These are phyloP conservation scores for Populus simonii DNA, from an alignment of 345 rosid species.

Conservation along the genomic window DNA sequence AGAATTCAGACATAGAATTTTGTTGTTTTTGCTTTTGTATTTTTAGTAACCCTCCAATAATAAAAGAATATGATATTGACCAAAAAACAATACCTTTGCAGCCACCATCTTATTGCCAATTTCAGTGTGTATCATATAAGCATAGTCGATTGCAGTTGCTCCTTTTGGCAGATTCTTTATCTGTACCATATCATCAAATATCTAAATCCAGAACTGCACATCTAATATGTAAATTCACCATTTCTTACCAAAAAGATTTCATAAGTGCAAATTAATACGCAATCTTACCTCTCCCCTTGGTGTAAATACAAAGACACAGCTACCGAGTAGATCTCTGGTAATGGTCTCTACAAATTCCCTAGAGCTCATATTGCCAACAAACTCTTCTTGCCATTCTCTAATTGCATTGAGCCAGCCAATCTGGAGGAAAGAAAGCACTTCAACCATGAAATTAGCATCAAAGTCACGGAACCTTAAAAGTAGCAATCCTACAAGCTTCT, in stretches of 20 bases:
- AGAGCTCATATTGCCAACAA: constrained; percentile 98
- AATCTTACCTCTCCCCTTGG: constrained; percentile 32
- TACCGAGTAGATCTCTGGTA: constrained; percentile 88
- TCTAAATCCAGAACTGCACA: constrained; percentile 16
- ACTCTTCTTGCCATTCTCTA: constrained; percentile 99
- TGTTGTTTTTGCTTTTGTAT: neutral
- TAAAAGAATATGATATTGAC: neutral
- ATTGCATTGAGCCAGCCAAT: constrained; percentile 95
- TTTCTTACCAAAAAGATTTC: constrained; percentile 35
- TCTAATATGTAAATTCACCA: neutral
- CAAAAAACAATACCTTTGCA: constrained; percentile 64
- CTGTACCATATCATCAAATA: constrained; percentile 38
- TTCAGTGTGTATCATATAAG: constrained; percentile 96
- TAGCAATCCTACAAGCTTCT: constrained; percentile 4
- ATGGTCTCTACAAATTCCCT: constrained; percentile 96
- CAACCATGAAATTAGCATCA: constrained; percentile 23
- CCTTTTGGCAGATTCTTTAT: constrained; percentile 92
- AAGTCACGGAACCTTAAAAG: constrained; percentile 21
- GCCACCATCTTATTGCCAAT: constrained; percentile 97
- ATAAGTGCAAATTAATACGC: too few species aligned
- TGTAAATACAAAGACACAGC: constrained; percentile 87
- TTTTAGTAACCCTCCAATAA: neutral
- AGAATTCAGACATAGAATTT: neutral
- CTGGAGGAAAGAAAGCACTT: constrained; percentile 22
- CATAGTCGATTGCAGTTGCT: constrained; percentile 91